A percentile compares a stretch with the other conserved stretches of the same genome.
Conservation (phyloP, 2,329 filamentous ascomycete genomes). For the Penicillium fuscoglaucum region DNA sequence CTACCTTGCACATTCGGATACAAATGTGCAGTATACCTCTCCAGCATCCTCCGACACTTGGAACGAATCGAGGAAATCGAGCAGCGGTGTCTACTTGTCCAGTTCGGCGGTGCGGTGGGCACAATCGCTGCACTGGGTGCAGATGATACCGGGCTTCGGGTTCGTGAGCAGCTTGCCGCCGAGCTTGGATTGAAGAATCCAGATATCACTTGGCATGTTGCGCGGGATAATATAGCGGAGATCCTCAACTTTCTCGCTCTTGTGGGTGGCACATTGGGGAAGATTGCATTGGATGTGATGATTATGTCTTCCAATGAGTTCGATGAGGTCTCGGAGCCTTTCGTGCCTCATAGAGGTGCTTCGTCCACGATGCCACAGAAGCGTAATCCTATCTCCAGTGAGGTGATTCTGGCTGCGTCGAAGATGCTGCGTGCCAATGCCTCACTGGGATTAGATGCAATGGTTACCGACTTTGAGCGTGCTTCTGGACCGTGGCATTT, state of each 20-base stretch:
- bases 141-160: too few relatives aligned
- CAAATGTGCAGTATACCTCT: too few relatives aligned
- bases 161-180: background rate
- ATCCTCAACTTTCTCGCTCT: background rate
- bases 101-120: too few relatives aligned
- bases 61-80: too few relatives aligned
- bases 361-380: background rate
- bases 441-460: background rate
- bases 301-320: background rate
- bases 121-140: too few relatives aligned
- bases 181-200: background rate
- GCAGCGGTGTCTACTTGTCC: too few relatives aligned
- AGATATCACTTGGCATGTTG: background rate
- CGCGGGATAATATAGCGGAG: background rate
- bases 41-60: too few relatives aligned
- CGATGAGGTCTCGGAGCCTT: background rate
- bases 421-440: background rate
- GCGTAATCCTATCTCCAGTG: background rate
- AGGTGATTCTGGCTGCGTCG: background rate
- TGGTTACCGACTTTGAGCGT: background rate
- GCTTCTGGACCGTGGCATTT: background rate
- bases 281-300: background rate
- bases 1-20: too few relatives aligned
- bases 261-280: background rate
- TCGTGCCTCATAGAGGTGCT: background rate